phyloP scores from a whole-genome alignment of 768 basidiomycete genomes.

The Mycena rosella region DNA sequence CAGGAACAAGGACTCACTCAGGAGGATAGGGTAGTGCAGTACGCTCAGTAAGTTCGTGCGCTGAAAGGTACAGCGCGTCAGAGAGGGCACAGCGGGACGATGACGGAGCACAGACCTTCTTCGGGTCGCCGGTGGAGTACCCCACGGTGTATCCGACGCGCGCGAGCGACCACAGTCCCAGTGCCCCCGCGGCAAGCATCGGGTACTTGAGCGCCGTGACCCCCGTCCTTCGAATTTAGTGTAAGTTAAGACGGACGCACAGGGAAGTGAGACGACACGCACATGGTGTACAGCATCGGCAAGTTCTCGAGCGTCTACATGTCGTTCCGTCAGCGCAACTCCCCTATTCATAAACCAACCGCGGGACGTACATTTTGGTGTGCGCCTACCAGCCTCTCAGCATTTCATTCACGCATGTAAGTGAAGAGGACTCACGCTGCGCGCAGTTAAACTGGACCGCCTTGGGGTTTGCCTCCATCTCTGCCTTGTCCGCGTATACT shows the following conservation, averaged over 20 bases:
- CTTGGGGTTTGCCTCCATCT: constrained; percentile 51
- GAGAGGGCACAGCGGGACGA: too few species aligned
- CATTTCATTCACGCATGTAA: background rate
- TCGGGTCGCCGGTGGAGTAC: constrained; percentile 59
- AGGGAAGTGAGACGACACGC: constrained; percentile 32
- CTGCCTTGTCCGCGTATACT: constrained; percentile 61
- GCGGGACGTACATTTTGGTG: constrained; percentile 61
- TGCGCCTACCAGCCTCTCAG: constrained; percentile 60
- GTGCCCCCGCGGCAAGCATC: constrained; percentile 51
- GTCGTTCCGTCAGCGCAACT: background rate
- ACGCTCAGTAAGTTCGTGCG: constrained; percentile 30
- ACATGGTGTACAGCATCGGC: constrained; percentile 61
- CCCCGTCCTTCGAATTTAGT: constrained; percentile 49
- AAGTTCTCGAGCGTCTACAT: constrained; percentile 60
- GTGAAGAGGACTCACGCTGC: constrained; percentile 53
- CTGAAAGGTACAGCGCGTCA: background rate
- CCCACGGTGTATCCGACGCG: constrained; percentile 61
- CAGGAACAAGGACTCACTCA: constrained; percentile 18
- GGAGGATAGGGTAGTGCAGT: constrained; percentile 26
- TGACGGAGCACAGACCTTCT: constrained; percentile 46
- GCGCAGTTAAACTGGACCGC: constrained; percentile 63
- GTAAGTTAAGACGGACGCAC: background rate
- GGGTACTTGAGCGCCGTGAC: constrained; percentile 58
- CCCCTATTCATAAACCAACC: too few species aligned
- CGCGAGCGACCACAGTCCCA: constrained; percentile 55